phyloP scores from a whole-genome alignment of 2,329 filamentous ascomycete species.

The Penicillium sp. region DNA sequence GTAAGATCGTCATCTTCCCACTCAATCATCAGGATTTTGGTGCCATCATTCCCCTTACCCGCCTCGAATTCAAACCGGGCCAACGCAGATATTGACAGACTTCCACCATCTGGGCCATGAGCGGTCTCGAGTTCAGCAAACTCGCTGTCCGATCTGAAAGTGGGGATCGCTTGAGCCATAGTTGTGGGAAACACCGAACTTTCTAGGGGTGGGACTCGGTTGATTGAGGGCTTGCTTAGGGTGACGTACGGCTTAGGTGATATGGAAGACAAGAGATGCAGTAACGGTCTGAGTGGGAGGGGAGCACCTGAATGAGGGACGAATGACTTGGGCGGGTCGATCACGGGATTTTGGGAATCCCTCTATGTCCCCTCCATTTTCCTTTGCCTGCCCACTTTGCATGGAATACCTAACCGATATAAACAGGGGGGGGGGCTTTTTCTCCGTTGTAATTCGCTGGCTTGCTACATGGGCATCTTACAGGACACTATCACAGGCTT shows the following conservation, averaged over 20 bases:
- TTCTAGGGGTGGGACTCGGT: neutral
- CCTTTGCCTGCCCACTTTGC: neutral
- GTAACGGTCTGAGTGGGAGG: neutral
- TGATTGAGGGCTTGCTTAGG: neutral
- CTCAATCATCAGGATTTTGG: slow-evolving; percentile 90
- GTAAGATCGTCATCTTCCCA: slow-evolving; percentile 67
- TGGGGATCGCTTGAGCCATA: slow-evolving; percentile 18
- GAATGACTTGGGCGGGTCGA: slow-evolving; percentile 9
- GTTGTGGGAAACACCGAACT: slow-evolving; percentile 5
- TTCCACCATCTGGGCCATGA: slow-evolving; percentile 19
- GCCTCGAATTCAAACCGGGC: slow-evolving; percentile 85
- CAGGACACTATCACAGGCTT: neutral
- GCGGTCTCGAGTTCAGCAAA: slow-evolving; percentile 35
- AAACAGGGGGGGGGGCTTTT: neutral
- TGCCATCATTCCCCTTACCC: slow-evolving; percentile 73
- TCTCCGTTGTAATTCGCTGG: neutral
- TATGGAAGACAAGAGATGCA: neutral
- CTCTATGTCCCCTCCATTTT: neutral
- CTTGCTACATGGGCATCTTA: neutral
- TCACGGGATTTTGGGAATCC: slow-evolving; percentile 19
- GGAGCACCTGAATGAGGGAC: slow-evolving; percentile 2
- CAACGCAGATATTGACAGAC: slow-evolving; percentile 57
- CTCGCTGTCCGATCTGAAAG: slow-evolving; percentile 33
- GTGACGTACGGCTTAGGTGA: slow-evolving; percentile 2
- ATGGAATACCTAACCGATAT: neutral